phyloP scores from a whole-genome alignment of 2,329 filamentous ascomycete genomes.

The Pseudofabraea citricarpa region DNA sequence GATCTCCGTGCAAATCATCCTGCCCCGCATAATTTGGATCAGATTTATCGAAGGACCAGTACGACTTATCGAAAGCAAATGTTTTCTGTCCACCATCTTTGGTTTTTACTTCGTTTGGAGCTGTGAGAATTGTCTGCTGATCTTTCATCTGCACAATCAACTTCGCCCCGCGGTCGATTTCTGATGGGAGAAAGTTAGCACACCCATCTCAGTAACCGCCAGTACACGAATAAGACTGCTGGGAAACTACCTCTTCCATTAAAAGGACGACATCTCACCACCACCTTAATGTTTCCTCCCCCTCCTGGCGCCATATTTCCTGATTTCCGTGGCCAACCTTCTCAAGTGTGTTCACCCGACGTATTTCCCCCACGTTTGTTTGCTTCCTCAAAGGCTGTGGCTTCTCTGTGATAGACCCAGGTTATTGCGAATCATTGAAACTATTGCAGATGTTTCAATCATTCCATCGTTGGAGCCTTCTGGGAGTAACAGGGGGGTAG shows the following conservation, averaged over 20 bases:
- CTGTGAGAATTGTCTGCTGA: conserved; percentile 79
- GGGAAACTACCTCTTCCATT: conserved; percentile 75
- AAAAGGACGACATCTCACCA: conserved; percentile 93
- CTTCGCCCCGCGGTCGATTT: conserved; percentile 87
- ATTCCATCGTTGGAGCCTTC: too few species aligned
- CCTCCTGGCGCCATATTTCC: conserved; percentile 34
- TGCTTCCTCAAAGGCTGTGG: too few species aligned
- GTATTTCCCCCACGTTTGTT: too few species aligned
- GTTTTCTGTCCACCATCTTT: conserved; percentile 73
- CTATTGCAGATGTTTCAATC: too few species aligned
- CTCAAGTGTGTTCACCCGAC: too few species aligned
- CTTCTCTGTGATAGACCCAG: too few species aligned
- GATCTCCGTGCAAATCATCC: conserved; percentile 79
- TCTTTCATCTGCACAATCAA: conserved; percentile 97
- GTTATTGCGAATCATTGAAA: too few species aligned
- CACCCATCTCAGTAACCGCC: background rate
- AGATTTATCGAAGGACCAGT: conserved; percentile 91
- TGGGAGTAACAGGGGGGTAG: too few species aligned
- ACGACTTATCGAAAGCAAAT: conserved; percentile 95
- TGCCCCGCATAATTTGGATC: conserved; percentile 85
- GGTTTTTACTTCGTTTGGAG: conserved; percentile 59
- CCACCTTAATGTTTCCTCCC: conserved; percentile 98
- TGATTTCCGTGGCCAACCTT: too few species aligned
- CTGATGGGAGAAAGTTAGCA: conserved; percentile 38
- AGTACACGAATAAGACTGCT: too few species aligned